These are phyloP conservation scores for Vaccinium darrowii DNA, from an alignment of 148 eudicot genomes.

Conservation along the genomic window DNA sequence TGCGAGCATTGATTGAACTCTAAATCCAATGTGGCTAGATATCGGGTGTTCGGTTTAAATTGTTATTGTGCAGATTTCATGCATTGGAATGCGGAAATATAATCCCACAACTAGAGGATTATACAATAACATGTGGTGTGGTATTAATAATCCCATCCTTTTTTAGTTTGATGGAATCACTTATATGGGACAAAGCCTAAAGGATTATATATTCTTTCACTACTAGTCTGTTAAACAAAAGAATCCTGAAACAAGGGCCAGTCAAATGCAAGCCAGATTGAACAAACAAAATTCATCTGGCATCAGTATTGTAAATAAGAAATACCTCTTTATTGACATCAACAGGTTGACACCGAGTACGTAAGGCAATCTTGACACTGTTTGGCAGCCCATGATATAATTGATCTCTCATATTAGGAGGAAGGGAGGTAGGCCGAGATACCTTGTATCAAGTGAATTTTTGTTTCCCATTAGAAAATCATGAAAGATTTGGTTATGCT, in stretches of 20 bases:
- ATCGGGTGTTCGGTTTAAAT: neutral
- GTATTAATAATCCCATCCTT: neutral
- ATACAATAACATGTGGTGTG: neutral
- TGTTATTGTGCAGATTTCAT: neutral
- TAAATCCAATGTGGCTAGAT: neutral
- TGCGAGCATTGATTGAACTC: neutral
- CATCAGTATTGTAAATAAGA: neutral
- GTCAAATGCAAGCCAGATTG: neutral
- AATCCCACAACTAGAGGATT: neutral
- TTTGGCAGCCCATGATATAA: constrained; percentile 76
- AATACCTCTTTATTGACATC: constrained; percentile 57
- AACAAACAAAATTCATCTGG: constrained; percentile 9
- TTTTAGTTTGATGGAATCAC: neutral
- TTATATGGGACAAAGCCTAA: neutral
- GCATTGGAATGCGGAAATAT: neutral
- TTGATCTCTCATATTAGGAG: constrained; percentile 81
- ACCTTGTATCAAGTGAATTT: constrained; percentile 41
- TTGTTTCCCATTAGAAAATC: constrained; percentile 1
- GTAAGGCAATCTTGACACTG: constrained; percentile 63
- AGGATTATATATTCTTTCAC: neutral
- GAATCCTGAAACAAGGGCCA: neutral
- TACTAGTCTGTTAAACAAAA: neutral
- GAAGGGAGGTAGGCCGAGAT: constrained; percentile 80
- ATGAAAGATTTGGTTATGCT: neutral
- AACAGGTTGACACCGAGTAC: constrained; percentile 53